These are phyloP conservation scores for Aureobasidium sp. DNA, from an alignment of 2,329 filamentous ascomycete species.

Conservation along the genomic window DNA sequence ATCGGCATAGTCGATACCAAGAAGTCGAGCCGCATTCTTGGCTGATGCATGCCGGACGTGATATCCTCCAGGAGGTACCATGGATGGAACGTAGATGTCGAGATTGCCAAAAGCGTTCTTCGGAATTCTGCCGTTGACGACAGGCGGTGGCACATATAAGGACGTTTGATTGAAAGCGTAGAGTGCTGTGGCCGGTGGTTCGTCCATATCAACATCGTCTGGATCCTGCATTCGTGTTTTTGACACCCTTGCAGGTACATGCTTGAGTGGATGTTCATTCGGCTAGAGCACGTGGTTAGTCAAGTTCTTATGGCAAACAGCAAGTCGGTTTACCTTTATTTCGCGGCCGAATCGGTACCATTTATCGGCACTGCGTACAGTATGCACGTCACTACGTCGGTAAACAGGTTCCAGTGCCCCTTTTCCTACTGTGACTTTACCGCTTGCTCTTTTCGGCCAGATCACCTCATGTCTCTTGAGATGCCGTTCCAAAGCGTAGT, in stretches of 20 bases:
- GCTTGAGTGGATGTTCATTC: slow-evolving; percentile 75
- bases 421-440: slow-evolving; percentile 63
- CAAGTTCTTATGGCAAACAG: neutral
- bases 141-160: slow-evolving; percentile 64
- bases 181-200: slow-evolving; percentile 46
- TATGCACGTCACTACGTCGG: slow-evolving; percentile 68
- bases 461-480: slow-evolving; percentile 80
- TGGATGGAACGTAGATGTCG: slow-evolving; percentile 54
- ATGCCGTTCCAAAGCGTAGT: slow-evolving; percentile 70
- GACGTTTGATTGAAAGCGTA: slow-evolving; percentile 57
- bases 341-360: slow-evolving; percentile 87
- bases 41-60: slow-evolving; percentile 52
- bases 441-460: slow-evolving; percentile 61
- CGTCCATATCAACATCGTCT: slow-evolving; percentile 33
- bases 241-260: slow-evolving; percentile 32
- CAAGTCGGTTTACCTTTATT: slow-evolving; percentile 47
- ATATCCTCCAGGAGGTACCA: slow-evolving; percentile 51
- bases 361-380: slow-evolving; percentile 69
- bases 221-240: slow-evolving; percentile 20
- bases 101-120: slow-evolving; percentile 55
- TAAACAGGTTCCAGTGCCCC: slow-evolving; percentile 65
- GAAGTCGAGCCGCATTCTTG: slow-evolving; percentile 60
- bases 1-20: slow-evolving; percentile 79
- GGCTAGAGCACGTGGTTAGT: neutral
- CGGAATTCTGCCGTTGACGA: slow-evolving; percentile 62